Evolutionary conservation across 2,329 filamentous ascomycete genomes (phyloP), one percentile per base, ranked within the genome.

Genomic region (Knoxdaviesia proteae): DNA sequence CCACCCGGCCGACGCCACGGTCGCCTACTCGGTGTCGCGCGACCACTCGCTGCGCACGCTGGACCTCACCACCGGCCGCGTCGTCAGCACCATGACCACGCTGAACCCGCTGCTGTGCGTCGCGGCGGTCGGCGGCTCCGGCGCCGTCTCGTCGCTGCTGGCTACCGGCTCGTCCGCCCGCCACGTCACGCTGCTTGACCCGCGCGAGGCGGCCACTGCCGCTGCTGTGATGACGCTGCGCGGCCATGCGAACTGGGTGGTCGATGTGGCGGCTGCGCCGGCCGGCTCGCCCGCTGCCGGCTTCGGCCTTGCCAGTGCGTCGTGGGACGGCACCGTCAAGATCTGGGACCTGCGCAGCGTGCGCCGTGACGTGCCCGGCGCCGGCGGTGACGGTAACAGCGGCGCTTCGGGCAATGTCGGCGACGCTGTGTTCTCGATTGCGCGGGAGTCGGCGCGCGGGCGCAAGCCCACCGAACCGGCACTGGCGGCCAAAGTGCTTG

Each of bases 171-270:
- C 84, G 2, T 79, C 79, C 10, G 83, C 84, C 29, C 71, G 86
- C 44, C 84, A 93, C 61, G 82, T 98, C 55, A 88, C 84, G 1
- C 70, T 98, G n/a, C 74, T 96, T 50, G 90, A 98, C 58, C 88
- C 88, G 4, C 76, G 90, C 42, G 79, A 74, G 32, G 80, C 77
- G 4, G 80, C 84, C 4, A 71, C 76, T 1, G 71, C 77, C 1
- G 81, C 88, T 30, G 75, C 80, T 7, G 83, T 84, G 36, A 83
- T 94, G 76, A 94, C 84, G n/a, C 72, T 94, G 20, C 74, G 84
- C 34, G 88, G 88, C 1, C 88, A 96, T 62, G 75, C 75, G 46
- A 94, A 94, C 62, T 72, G 72, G 62, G 67, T 78, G 11, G 63
- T 65, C 2, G 63, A 62, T 6, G 52, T 77, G 33, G 41, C 32